Evolutionary conservation across 139 green algal species (phyloP), one percentile per base, ranked within the genome.

Genomic region (Coelastrella sp.): DNA sequence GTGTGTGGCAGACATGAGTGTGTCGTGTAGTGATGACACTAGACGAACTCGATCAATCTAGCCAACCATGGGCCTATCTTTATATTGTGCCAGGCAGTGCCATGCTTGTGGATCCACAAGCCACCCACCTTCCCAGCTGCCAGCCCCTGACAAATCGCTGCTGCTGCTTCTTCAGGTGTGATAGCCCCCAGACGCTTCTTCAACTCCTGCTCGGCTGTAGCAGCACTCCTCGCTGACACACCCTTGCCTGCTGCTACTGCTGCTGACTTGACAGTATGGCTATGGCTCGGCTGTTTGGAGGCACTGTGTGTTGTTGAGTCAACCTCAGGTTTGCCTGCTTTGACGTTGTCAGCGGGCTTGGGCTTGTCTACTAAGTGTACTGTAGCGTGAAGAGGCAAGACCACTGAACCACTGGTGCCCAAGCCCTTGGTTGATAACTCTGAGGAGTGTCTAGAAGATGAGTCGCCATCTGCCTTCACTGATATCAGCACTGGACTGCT

Each of bases 91-190:
- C 68, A 7, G 17, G 5, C 8, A 76, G 16, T 22, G 14, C 17
- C 16, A 22, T 76, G 68, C 64, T 14, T 11, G 16, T 71, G 3
- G 4, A n/a, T 22, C 17, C 6, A 4, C 75, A 59, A 4, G 20
- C 23, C 75, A 16, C 79, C 16, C 58, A 85, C 79, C 79, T 85
- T 86, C 60, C 59, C 60, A 17, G n/a, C 13, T 16, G 64, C 65
- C 5, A 78, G 32, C 13, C 82, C 65, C 58, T 78, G 22, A 20
- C 82, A 87, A 23, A 77, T 77, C 13, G 22, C 22, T 6, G 64
- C 82, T 65, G 82, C 65, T 57, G 82, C 80, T 11, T 74, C 80
- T 16, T 86, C 80, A 13, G 80, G 57, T 59, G 80, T 60, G 0
- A 86, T 86, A 0, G 80, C 80, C 5, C 59, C n/a, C 80, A 86